phyloP scores from a whole-genome alignment of 1,284 basidiomycete species.

The Ceratobasidium papillatum region DNA sequence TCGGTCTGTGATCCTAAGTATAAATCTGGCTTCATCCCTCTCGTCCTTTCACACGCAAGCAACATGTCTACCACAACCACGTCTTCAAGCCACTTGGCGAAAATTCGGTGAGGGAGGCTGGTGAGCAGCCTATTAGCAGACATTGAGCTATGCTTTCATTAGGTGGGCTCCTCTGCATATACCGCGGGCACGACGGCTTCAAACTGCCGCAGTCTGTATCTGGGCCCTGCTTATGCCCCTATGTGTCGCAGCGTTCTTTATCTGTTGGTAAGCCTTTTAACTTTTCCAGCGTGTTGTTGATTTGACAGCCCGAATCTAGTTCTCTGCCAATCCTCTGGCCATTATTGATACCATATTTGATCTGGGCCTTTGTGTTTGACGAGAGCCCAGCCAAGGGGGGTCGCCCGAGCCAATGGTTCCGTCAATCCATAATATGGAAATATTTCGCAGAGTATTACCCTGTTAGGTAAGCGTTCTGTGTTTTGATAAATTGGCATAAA shows the following conservation, averaged over 20 bases:
- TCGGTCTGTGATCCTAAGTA: background rate
- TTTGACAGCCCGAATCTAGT: constrained; percentile 57
- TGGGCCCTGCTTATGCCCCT: constrained; percentile 87
- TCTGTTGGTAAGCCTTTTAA: constrained; percentile 71
- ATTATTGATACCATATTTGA: constrained; percentile 77
- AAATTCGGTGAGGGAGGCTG: constrained; percentile 4
- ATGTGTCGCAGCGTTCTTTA: constrained; percentile 73
- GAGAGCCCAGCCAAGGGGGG: constrained; percentile 44
- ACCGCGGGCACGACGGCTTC: constrained; percentile 80
- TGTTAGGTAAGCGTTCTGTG: constrained; percentile 70
- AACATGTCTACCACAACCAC: constrained; percentile 16
- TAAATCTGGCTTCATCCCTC: background rate
- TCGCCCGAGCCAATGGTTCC: constrained; percentile 77
- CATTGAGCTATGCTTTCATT: background rate
- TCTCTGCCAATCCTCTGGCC: constrained; percentile 93
- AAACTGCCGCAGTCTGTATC: constrained; percentile 85
- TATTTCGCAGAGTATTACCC: constrained; percentile 95
- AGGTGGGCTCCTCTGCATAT: constrained; percentile 49
- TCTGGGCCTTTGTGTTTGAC: constrained; percentile 85
- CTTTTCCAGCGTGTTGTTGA: background rate
- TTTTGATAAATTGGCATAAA: too few relatives aligned
- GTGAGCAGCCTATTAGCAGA: background rate
- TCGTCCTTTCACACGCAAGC: background rate
- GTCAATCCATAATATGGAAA: constrained; percentile 76
- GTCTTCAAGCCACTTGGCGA: constrained; percentile 22